These are phyloP conservation scores for Cryptococcus maquisensis DNA, from an alignment of 1,284 basidiomycete genomes.

Conservation along the genomic window DNA sequence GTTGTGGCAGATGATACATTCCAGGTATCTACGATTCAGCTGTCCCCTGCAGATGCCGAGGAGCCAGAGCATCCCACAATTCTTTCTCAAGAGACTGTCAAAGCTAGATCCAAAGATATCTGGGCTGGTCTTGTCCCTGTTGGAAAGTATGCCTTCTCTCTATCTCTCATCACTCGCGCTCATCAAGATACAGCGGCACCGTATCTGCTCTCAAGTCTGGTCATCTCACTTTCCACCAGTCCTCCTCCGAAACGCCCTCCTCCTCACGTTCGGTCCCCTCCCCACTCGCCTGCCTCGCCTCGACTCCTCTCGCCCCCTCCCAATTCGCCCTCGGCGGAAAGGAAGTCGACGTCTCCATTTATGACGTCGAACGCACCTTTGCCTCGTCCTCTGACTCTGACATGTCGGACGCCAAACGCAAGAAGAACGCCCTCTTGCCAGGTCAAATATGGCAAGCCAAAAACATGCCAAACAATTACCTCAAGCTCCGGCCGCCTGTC, in stretches of 20 bases:
- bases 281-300: conserved; percentile 46
- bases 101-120: conserved; percentile 18
- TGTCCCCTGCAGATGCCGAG: conserved; percentile 14
- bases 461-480: conserved; percentile 62
- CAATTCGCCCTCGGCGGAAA: conserved; percentile 78
- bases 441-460: conserved; percentile 52
- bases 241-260: conserved; percentile 2
- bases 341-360: conserved; percentile 79
- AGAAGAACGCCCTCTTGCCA: conserved; percentile 63
- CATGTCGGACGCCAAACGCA: conserved; percentile 56
- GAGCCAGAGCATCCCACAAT: conserved; percentile 21
- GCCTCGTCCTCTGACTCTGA: conserved; percentile 5
- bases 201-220: conserved; percentile 44
- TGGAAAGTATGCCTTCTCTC: conserved; percentile 11
- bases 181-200: conserved; percentile 16
- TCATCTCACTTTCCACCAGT: conserved; percentile 19
- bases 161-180: not conserved
- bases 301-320: conserved; percentile 53
- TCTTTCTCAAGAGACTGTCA: conserved; percentile 17
- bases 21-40: conserved; percentile 29
- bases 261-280: conserved; percentile 27
- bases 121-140: conserved; percentile 36
- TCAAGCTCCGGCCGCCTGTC: conserved; percentile 75
- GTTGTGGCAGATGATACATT: conserved; percentile 38
- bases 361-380: conserved; percentile 71